These are phyloP conservation scores for Lepidopterella palustris DNA, from an alignment of 495 filamentous ascomycete genomes.

Conservation along the genomic window DNA sequence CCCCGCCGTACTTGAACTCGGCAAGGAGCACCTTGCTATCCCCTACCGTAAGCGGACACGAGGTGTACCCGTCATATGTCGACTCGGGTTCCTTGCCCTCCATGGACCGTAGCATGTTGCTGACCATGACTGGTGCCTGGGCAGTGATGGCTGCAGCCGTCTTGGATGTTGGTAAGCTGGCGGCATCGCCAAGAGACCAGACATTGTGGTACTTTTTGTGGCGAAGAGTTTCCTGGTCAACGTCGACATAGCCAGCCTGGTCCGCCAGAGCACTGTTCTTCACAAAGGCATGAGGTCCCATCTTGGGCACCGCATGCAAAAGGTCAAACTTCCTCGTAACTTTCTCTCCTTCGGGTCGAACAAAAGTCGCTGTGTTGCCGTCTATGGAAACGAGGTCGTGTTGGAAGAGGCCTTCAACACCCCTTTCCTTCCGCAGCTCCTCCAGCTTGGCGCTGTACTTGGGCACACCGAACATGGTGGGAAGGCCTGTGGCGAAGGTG, in stretches of 20 bases:
- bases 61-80: conserved; percentile 61
- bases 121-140: conserved; percentile 48
- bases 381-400: conserved; percentile 60
- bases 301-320: conserved; percentile 57
- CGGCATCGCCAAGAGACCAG: conserved; percentile 64
- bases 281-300: conserved; percentile 53
- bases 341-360: conserved; percentile 41
- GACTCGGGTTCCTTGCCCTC: conserved; percentile 49
- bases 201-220: conserved; percentile 59
- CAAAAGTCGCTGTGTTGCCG: conserved; percentile 51
- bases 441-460: conserved; percentile 60
- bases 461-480: conserved; percentile 62
- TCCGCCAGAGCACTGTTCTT: conserved; percentile 54
- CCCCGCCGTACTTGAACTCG: conserved; percentile 68
- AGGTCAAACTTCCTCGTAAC: conserved; percentile 49
- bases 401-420: conserved; percentile 59
- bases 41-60: conserved; percentile 59
- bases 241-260: conserved; percentile 45
- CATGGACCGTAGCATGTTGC: conserved; percentile 48
- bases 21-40: conserved; percentile 62
- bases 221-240: conserved; percentile 53
- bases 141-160: conserved; percentile 61
- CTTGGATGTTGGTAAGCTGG: conserved; percentile 60
- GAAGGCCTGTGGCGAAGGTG: conserved; percentile 55
- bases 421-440: conserved; percentile 53